Conservation (phyloP, 2,329 filamentous ascomycete genomes). For the Chrysoporthe cubensis region DNA sequence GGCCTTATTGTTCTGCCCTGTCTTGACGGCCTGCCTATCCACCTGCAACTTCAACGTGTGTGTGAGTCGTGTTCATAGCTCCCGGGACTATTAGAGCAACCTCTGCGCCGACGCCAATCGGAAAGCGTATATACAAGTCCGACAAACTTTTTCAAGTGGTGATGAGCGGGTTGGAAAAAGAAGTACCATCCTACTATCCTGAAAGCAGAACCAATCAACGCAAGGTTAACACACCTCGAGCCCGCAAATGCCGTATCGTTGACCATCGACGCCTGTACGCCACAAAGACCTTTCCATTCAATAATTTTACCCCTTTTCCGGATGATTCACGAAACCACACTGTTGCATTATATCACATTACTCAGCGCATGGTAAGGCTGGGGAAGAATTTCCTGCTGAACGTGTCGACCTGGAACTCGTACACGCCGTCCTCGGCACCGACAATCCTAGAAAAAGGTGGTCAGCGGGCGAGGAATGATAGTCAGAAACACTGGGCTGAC, state of each 20-base stretch:
- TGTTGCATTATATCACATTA: neutral
- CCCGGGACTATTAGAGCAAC: neutral
- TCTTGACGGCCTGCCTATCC: neutral
- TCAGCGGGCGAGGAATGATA: slow-evolving; percentile 30
- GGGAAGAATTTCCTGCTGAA: slow-evolving; percentile 63
- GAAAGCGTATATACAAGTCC: neutral
- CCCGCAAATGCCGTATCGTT: slow-evolving; percentile 6
- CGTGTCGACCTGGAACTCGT: slow-evolving; percentile 71
- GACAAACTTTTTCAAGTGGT: slow-evolving; percentile 4
- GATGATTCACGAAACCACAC: neutral
- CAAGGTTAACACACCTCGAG: neutral
- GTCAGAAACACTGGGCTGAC: slow-evolving; percentile 35
- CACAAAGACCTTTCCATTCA: neutral
- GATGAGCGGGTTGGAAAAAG: neutral
- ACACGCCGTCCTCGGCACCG: slow-evolving; percentile 73
- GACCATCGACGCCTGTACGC: neutral
- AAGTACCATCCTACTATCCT: neutral
- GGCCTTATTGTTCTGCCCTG: neutral
- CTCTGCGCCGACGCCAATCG: neutral
- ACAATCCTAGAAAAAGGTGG: slow-evolving; percentile 52
- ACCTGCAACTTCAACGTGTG: neutral
- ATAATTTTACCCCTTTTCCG: neutral
- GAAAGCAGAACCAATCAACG: no score
- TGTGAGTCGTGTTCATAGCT: neutral
- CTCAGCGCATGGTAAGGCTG: slow-evolving; percentile 56